These are phyloP conservation scores for Aureobasidium sp. DNA, from an alignment of 2,329 filamentous ascomycete species.

Conservation along the genomic window DNA sequence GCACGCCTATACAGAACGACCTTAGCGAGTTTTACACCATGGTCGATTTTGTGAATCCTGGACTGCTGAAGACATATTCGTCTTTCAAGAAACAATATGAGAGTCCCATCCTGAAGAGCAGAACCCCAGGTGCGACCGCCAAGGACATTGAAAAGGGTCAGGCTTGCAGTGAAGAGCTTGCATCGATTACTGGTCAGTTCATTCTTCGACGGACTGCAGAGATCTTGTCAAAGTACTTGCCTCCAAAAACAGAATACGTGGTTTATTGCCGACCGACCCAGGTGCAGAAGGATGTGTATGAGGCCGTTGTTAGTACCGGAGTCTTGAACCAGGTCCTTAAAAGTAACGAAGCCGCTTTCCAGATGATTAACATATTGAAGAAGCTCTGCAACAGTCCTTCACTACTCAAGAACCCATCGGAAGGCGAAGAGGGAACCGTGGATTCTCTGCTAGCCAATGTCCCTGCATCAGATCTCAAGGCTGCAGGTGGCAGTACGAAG, in stretches of 20 bases:
- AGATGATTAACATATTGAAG: constrained; percentile 65
- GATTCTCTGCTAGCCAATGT: constrained; percentile 39
- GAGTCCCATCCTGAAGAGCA: constrained; percentile 54
- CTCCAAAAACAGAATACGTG: constrained; percentile 61
- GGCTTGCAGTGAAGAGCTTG: constrained; percentile 53
- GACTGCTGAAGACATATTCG: constrained; percentile 54
- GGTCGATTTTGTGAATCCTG: constrained; percentile 63
- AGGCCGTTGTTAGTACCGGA: constrained; percentile 56
- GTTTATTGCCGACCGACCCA: constrained; percentile 58
- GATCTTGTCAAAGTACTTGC: constrained; percentile 58
- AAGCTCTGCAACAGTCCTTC: constrained; percentile 68
- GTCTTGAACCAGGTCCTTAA: constrained; percentile 56
- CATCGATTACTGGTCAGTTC: constrained; percentile 54
- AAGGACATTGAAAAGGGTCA: constrained; percentile 59
- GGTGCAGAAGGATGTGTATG: constrained; percentile 55
- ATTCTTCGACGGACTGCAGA: constrained; percentile 61
- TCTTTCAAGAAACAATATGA: constrained; percentile 60
- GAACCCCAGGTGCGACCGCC: constrained; percentile 55
- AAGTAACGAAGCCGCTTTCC: constrained; percentile 55
- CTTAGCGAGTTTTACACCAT: constrained; percentile 60
- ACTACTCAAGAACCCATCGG: constrained; percentile 42
- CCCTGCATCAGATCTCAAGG: constrained; percentile 48
- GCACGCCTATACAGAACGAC: constrained; percentile 63
- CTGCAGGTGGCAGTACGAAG: constrained; percentile 56
- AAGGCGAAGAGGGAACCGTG: constrained; percentile 36